Base-by-base conservation (phyloP, 108 stramenopile species). In the Discostella stelligeroides region DNA sequence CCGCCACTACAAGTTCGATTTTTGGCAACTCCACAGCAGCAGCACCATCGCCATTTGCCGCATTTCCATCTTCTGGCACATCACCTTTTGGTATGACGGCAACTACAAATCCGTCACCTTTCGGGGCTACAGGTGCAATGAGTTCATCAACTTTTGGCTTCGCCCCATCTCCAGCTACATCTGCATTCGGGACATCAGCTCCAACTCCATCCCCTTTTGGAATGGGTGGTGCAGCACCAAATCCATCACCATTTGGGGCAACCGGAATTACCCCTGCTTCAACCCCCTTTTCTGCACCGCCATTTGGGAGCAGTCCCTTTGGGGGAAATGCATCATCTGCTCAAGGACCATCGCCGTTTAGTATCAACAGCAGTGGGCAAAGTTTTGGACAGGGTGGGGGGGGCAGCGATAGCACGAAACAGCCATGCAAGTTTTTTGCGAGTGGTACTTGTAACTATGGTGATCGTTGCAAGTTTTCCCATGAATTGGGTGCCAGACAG, bases 381-480 rank as follows among this genome's bases (percentile, higher is more conserved):
- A 14, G 56, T 28, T 1, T 7, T 53, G 66, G 73, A 12, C 37
- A 37, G 18, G 40, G 18, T 14, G 53, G 60, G 20, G 70, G 71
- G 15, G 62, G 61, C 61, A 60, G 37, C 46, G 66, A 49, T 21
- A 60, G 62, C 14, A 66, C 49, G 18, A 62, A 57, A 30, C 51
- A 76, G 45, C 87, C 82, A 4, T 92, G 91, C 67, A 85, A 79
- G 72, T 94, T 85, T 60, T 94, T 88, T 68, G 84, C 87, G 20
- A 75, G 85, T 20, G 92, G 92, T 9, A 76, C 56, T 9, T 94
- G 92, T 51, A 80, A 85, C 38, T 80, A 72, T 68, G 90, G 90
- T 0, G 77, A 77, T 61, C 84, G 81, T 49, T 94, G 92, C 68
- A 81, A 72, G 20, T 94, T 89, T 67, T 87, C 85, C 11, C 92